Evolutionary conservation across 768 basidiomycete species (phyloP).

Genomic region (Naganishia vaughanmartiniae): DNA sequence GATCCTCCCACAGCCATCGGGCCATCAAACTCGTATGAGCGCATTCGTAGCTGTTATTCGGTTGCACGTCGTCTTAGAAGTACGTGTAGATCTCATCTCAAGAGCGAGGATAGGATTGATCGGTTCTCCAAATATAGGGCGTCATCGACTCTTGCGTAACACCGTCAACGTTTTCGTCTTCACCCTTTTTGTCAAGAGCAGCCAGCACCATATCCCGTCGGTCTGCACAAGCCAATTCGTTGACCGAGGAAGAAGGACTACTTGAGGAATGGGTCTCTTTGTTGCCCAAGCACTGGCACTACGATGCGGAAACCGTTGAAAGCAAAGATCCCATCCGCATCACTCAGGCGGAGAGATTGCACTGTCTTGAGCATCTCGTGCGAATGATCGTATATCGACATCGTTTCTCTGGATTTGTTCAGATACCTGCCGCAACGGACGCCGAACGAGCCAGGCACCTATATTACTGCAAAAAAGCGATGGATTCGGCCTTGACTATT

Average conservation of each 20-base stretch:
- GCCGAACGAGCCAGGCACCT: constrained; percentile 61
- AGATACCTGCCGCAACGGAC: constrained; percentile 55
- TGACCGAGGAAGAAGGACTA: constrained; percentile 69
- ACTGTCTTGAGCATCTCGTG: constrained; percentile 83
- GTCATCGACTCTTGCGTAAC: constrained; percentile 70
- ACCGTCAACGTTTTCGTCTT: constrained; percentile 64
- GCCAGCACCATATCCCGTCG: constrained; percentile 65
- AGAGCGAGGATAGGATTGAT: not conserved
- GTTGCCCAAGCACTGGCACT: constrained; percentile 74
- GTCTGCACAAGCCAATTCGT: constrained; percentile 43
- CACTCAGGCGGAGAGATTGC: constrained; percentile 80
- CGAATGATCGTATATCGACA: constrained; percentile 85
- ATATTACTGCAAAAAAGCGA: constrained; percentile 59
- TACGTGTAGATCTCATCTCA: constrained; percentile 16
- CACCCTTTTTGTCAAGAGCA: constrained; percentile 75
- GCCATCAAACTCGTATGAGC: constrained; percentile 70
- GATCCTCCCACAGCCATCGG: constrained; percentile 62
- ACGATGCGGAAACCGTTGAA: constrained; percentile 73
- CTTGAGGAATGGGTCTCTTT: constrained; percentile 73
- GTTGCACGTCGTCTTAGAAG: constrained; percentile 81
- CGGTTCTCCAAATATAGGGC: constrained; percentile 50
- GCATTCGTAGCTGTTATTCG: constrained; percentile 76
- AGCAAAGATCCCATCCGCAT: constrained; percentile 83
- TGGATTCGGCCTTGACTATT: constrained; percentile 76
- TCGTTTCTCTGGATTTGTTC: constrained; percentile 58